Evolutionary conservation across 306 rosid genomes (phyloP).

Genomic region (Malus orientalis): DNA sequence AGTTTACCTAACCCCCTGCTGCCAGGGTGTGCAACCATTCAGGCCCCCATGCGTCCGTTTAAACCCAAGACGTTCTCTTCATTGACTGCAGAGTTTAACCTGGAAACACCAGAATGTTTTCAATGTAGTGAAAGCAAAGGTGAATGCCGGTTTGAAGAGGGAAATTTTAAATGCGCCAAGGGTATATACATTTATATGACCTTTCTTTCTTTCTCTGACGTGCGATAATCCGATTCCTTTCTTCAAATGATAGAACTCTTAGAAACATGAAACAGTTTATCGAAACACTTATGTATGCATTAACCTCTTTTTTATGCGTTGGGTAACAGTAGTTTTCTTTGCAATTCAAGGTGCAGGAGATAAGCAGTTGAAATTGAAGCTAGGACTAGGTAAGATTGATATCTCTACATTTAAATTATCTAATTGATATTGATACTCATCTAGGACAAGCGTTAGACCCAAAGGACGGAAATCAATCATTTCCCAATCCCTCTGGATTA

Average conservation of each 20-base stretch:
- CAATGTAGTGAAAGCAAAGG: too few species aligned
- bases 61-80: accelerated
- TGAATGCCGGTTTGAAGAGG: neutral
- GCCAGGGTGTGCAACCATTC: too few species aligned
- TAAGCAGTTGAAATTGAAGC: neutral
- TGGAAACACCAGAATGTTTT: too few species aligned
- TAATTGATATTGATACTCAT: neutral
- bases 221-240: neutral
- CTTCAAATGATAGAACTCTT: neutral
- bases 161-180: neutral
- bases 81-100: neutral
- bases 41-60: too few species aligned
- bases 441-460: neutral
- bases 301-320: too few species aligned
- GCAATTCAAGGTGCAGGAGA: constrained; percentile 16
- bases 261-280: neutral
- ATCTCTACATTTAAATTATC: neutral
- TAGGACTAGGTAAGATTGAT: constrained; percentile 37
- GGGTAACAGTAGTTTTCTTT: constrained; percentile 4
- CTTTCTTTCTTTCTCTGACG: neutral
- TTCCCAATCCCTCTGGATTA: neutral
- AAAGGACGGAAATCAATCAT: neutral
- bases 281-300: too few species aligned
- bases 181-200: neutral
- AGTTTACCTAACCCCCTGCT: too few species aligned